phyloP scores from a whole-genome alignment of 2,329 filamentous ascomycete genomes.

The Trichoderma guizhouense region DNA sequence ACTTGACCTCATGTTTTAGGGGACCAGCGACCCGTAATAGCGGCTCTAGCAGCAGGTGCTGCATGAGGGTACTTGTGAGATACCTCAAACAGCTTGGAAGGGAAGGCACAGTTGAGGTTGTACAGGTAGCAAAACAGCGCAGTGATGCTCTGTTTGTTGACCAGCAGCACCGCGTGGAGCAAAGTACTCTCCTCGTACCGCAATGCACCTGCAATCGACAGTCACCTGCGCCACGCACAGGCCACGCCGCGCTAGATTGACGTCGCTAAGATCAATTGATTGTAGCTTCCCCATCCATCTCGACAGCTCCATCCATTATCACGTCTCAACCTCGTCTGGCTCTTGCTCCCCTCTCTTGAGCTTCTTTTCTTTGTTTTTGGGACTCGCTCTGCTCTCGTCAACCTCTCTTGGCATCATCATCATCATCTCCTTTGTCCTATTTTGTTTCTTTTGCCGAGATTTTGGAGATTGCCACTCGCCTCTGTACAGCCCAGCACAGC shows the following conservation, averaged over 20 bases:
- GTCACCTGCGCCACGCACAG: slow-evolving; percentile 18
- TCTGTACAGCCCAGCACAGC: neutral
- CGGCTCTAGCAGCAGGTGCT: neutral
- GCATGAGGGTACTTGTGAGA: neutral
- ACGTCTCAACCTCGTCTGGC: neutral
- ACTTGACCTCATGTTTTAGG: neutral
- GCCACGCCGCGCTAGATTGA: slow-evolving; percentile 11
- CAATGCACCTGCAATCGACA: neutral
- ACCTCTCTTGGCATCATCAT: neutral
- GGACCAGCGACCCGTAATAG: slow-evolving; percentile 3
- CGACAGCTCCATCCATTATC: neutral
- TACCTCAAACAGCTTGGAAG: neutral
- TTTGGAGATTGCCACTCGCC: neutral
- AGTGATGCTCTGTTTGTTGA: neutral
- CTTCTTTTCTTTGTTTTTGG: neutral
- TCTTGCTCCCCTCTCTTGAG: neutral
- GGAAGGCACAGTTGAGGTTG: neutral
- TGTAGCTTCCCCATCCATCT: neutral
- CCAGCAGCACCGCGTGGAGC: neutral
- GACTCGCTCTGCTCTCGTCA: neutral
- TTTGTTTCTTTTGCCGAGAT: neutral
- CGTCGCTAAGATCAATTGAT: neutral
- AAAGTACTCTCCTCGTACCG: neutral
- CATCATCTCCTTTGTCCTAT: neutral
- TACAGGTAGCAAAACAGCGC: neutral